A percentile compares a stretch with the other conserved stretches of the same genome.
phyloP scores from a whole-genome alignment of 768 basidiomycete species.

The Lactifluus pinguis region DNA sequence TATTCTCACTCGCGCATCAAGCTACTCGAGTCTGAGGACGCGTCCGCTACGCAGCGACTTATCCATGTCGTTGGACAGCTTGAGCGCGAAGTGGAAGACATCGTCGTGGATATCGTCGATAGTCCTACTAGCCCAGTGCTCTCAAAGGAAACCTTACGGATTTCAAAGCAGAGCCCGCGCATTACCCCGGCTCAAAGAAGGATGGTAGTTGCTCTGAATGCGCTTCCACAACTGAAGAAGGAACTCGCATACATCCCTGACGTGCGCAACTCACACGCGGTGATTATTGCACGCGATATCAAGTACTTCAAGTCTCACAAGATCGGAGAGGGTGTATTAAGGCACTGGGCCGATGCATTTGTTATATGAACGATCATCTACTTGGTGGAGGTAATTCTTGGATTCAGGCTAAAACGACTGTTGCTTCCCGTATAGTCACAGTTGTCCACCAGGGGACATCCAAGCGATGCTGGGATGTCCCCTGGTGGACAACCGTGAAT shows the following conservation, averaged over 20 bases:
- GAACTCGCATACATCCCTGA: slow-evolving; percentile 54
- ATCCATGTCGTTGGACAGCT: slow-evolving; percentile 46
- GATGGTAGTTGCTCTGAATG: slow-evolving; percentile 54
- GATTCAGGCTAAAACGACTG: not conserved
- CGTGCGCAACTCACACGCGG: slow-evolving; percentile 58
- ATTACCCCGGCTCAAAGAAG: slow-evolving; percentile 48
- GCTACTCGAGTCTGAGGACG: slow-evolving; percentile 46
- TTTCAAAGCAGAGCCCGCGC: slow-evolving; percentile 23
- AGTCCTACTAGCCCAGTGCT: slow-evolving; percentile 12
- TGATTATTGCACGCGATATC: slow-evolving; percentile 62
- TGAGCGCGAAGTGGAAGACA: slow-evolving; percentile 52
- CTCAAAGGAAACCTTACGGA: not conserved
- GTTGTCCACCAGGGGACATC: no score
- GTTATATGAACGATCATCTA: slow-evolving; percentile 25
- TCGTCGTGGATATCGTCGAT: slow-evolving; percentile 53
- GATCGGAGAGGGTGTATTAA: slow-evolving; percentile 54
- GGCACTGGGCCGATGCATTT: slow-evolving; percentile 65
- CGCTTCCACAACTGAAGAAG: slow-evolving; percentile 60
- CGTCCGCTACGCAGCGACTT: slow-evolving; percentile 39
- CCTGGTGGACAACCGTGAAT: no score
- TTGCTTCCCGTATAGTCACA: no score
- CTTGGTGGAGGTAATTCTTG: not conserved
- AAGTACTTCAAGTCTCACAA: slow-evolving; percentile 49
- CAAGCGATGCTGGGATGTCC: no score
- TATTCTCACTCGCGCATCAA: slow-evolving; percentile 58